Evolutionary conservation across 306 rosid genomes (phyloP), one percentile per base, ranked within the genome.

Genomic region (Myrica gale): DNA sequence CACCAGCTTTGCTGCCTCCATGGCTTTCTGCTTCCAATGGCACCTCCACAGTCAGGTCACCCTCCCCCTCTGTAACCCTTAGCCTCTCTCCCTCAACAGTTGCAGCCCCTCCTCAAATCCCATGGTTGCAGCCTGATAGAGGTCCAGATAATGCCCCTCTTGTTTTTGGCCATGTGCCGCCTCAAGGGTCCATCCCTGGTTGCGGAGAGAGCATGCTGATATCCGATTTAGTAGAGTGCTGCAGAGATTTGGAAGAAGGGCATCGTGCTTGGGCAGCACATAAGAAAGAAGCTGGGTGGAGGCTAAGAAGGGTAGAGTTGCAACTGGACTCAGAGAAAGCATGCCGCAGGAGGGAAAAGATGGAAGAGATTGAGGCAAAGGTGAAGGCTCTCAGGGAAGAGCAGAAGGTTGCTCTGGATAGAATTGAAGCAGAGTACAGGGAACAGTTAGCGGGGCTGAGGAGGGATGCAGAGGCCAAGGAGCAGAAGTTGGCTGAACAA

Each of bases 291-390:
- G 89, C 91, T 0, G 82, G 92, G 0, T 94, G 98, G 98, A 84
- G 96, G 77, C 84, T 94, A 81, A 92, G 96, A 43, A 77, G 98
- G 70, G 93, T 92, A 68, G 98, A 94, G 85, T 50, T 92, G 88
- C 98, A 94, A 81, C 58, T 94, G 79, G 98, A 94, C 73, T 90
- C 98, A 0, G 98, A 94, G 91, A 92, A 92, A 81, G 91, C 91
- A 0, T 51, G 87, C 39, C 85, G 96, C 37, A 86, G 89, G 81
- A 85, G 93, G 81, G 93, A 90, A 79, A 94, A 90, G 88, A 84
- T 84, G 85, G 98, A 92, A 45, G 97, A 92, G 85, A 81, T 85
- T 0, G 98, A 94, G 42, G 87, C 88, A 0, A 94, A 94, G 87
- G 89, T 94, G 69, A 92, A 92, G 83, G 93, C 96, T 76, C 79